Conservation (phyloP, 2,329 filamentous ascomycete genomes). For the Colletotrichum truncatum region DNA sequence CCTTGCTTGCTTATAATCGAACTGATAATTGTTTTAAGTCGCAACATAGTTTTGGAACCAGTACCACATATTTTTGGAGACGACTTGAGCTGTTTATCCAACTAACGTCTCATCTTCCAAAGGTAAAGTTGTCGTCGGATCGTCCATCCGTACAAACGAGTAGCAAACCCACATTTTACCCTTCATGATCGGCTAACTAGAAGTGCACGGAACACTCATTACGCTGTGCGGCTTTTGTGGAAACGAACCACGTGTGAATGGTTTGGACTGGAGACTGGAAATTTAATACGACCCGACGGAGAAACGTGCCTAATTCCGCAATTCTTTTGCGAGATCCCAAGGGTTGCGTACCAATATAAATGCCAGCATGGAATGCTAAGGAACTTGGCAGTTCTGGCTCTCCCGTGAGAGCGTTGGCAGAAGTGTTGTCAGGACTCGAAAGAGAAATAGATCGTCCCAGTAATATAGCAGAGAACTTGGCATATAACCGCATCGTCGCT, state of each 20-base stretch:
- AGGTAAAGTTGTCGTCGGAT: background rate
- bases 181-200: background rate
- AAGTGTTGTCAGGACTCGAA: too few relatives aligned
- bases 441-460: background rate
- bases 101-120: background rate
- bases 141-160: background rate
- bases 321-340: background rate
- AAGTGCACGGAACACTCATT: background rate
- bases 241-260: background rate
- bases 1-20: background rate
- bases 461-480: background rate
- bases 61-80: background rate
- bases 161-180: background rate
- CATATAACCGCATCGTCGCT: background rate
- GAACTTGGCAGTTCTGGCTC: background rate
- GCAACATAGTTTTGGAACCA: background rate
- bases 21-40: background rate
- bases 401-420: too few relatives aligned
- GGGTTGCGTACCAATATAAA: too few relatives aligned
- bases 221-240: constrained; percentile 5
- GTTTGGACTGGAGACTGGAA: background rate
- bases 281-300: background rate
- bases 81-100: background rate
- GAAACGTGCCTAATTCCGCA: background rate
- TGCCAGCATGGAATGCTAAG: background rate